Evolutionary conservation across 495 filamentous ascomycete genomes (phyloP).

Genomic region (Penicillium coffeae): DNA sequence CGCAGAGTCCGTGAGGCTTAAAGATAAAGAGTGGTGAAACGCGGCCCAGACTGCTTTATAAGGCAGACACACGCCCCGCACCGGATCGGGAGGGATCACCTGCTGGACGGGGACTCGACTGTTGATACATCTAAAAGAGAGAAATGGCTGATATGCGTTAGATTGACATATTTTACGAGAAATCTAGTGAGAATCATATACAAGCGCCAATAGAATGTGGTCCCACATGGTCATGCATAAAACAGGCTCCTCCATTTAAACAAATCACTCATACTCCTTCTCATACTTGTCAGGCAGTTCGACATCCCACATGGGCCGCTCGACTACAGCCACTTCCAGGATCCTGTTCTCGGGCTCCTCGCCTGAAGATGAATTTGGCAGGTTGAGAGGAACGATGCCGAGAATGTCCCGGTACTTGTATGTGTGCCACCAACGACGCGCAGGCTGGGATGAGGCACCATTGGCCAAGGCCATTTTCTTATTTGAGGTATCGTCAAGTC

Average conservation of each 20-base stretch:
- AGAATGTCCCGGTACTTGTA: constrained; percentile 90
- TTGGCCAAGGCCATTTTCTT: constrained; percentile 26
- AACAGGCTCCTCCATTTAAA: constrained; percentile 6
- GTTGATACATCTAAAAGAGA: too few relatives aligned
- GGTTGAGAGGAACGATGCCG: constrained; percentile 71
- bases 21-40: too few relatives aligned
- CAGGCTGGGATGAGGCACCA: constrained; percentile 18
- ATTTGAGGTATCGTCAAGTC: constrained; percentile 16
- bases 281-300: constrained; percentile 73
- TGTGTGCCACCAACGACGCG: constrained; percentile 65
- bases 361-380: constrained; percentile 5
- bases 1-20: too few relatives aligned
- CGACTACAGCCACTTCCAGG: constrained; percentile 80
- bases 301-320: constrained; percentile 81
- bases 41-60: too few relatives aligned
- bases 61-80: constrained; percentile 4
- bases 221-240: constrained; percentile 19
- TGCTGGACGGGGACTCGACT: too few relatives aligned
- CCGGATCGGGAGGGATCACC: constrained; percentile 12
- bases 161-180: background rate
- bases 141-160: background rate
- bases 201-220: constrained; percentile 21
- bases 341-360: constrained; percentile 23
- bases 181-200: background rate
- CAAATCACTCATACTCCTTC: constrained; percentile 57